These are phyloP conservation scores for Prunus armeniaca DNA, from an alignment of 306 rosid genomes.

Conservation along the genomic window DNA sequence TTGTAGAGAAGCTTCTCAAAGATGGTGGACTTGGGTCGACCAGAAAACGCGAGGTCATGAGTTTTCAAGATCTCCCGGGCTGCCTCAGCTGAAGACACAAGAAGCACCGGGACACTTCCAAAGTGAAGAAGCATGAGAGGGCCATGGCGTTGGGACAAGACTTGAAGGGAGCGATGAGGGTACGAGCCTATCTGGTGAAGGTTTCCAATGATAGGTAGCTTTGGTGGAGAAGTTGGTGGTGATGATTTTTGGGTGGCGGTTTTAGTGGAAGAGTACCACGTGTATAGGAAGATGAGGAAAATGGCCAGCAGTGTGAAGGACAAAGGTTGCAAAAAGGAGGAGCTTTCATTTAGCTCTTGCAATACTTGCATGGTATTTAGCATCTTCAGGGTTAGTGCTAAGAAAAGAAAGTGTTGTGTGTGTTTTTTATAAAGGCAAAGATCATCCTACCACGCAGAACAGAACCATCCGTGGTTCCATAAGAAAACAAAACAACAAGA, in stretches of 20 bases:
- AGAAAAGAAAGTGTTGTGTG: neutral
- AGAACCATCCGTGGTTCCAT: too few species aligned
- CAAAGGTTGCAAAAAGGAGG: neutral
- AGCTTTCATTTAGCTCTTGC: neutral
- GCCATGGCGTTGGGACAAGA: slow-evolving; percentile 37
- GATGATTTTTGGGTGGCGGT: slow-evolving; percentile 5
- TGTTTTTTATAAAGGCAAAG: too few species aligned
- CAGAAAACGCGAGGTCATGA: too few species aligned
- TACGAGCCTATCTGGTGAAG: slow-evolving; percentile 40
- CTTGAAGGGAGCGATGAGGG: slow-evolving; percentile 38
- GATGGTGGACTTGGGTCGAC: too few species aligned
- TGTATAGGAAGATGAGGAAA: slow-evolving; percentile 6
- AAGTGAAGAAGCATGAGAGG: neutral
- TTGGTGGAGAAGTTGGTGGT: slow-evolving; percentile 48
- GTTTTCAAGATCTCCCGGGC: too few species aligned
- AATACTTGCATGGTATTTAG: neutral
- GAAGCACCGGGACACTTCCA: too few species aligned
- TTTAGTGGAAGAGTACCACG: slow-evolving; percentile 16
- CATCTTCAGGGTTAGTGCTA: neutral
- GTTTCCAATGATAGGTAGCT: slow-evolving; percentile 48
- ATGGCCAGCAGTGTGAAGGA: neutral
- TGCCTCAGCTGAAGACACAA: too few species aligned
- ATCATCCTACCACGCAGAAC: too few species aligned
- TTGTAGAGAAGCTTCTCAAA: too few species aligned
- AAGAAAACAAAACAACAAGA: too few species aligned